Evolutionary conservation across 2,329 filamentous ascomycete genomes (phyloP), one percentile per base, ranked within the genome.

Genomic region (Chalaropsis thielavioides): DNA sequence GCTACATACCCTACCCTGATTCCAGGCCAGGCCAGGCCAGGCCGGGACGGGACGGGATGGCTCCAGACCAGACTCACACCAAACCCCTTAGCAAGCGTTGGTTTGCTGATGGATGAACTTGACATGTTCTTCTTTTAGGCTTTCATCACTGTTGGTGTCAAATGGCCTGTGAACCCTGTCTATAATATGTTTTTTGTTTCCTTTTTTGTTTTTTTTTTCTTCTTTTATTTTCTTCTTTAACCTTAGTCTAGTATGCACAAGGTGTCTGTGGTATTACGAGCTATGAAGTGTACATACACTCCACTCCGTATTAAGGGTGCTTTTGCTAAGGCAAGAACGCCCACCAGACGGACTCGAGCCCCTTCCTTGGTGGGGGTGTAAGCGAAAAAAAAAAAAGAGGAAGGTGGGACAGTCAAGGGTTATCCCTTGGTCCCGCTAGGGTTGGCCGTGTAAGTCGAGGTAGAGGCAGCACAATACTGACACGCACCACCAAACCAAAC

Each of bases 101-200:
- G 31, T 6, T 31, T 6, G 31, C 31, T 19, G n/a, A 49, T 49
- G 17, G 22, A 31, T 19, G 24, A 56, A 31, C 51, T 56, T 56
- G 51, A 27, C 51, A 56, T 56, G 51, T 56, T 22, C 51, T 56
- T 56, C 51, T 56, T 56, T 56, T 56, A 56, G 51, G 51, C 51
- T 56, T 56, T 27, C 22, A 56, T 15, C 22, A n/a, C 11, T 49
- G 44, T 17, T 56, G 51, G 51, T 56, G 51, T 56, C 51, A 56
- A 31, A 8, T 22, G 51, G 22, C 51, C 24, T 31, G 22, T 17
- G 51, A 56, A 56, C 51, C 51, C 51, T 56, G 51, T 10, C 51
- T 56, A 56, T 56, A 56, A 19, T 11, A 17, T 11, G 17, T 3
- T 27, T 17, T 27, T 27, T 35, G n/a, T n/a, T n/a, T n/a, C n/a